Evolutionary conservation across 2,329 filamentous ascomycete genomes (phyloP).

Genomic region (Pezizomycotina sp.): DNA sequence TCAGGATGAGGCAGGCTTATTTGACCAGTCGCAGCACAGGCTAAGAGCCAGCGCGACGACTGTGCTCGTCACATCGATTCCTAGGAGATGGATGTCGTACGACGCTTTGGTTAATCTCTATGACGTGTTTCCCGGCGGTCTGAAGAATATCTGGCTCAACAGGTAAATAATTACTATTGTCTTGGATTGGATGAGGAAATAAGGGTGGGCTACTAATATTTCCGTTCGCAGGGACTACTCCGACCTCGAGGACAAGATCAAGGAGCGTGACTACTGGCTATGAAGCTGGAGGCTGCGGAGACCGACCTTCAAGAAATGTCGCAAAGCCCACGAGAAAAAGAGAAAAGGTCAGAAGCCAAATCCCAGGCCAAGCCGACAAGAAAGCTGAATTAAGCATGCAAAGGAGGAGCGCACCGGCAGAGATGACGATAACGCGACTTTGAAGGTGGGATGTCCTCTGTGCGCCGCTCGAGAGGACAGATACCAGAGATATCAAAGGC

Average conservation of each 20-base stretch:
- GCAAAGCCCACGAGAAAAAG: conserved; percentile 60
- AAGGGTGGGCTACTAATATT: background rate
- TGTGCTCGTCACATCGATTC: conserved; percentile 80
- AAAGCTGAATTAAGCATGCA: conserved; percentile 26
- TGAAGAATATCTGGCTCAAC: conserved; percentile 94
- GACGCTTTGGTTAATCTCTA: conserved; percentile 71
- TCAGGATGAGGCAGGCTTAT: conserved; percentile 86
- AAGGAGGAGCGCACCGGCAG: conserved; percentile 13
- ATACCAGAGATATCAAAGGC: conserved; percentile 8
- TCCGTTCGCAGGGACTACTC: conserved; percentile 50
- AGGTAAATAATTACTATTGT: conserved; percentile 25
- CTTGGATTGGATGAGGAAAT: background rate
- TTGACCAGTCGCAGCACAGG: conserved; percentile 84
- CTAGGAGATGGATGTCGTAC: conserved; percentile 72
- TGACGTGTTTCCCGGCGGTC: conserved; percentile 88
- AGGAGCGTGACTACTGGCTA: conserved; percentile 55
- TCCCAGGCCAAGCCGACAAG: conserved; percentile 38
- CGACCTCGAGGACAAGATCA: conserved; percentile 66
- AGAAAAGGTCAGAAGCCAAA: conserved; percentile 48
- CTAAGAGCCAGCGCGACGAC: conserved; percentile 88
- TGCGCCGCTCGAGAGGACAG: conserved; percentile 17
- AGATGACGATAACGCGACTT: conserved; percentile 9
- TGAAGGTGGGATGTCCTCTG: too few relatives aligned
- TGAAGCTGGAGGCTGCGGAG: conserved; percentile 60
- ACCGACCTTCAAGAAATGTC: conserved; percentile 68